Conservation (phyloP, 2,329 filamentous ascomycete genomes). For the Penicillium sp. region DNA sequence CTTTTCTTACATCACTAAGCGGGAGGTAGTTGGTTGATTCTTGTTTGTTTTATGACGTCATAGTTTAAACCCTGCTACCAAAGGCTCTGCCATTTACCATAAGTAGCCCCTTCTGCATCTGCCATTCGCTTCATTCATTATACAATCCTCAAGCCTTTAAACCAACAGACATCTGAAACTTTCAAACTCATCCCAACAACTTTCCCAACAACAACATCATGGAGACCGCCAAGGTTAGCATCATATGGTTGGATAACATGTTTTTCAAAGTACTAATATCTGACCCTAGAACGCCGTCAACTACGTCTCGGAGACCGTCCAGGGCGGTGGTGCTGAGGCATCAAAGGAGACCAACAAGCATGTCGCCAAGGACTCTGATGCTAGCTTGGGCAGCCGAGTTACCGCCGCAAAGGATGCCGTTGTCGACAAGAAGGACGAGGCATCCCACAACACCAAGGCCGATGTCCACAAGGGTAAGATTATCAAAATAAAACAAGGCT, state of each 20-base stretch:
- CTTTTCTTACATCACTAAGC: background rate
- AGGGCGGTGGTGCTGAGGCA: constrained; percentile 56
- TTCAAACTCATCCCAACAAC: background rate
- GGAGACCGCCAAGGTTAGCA: constrained; percentile 11
- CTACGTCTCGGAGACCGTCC: constrained; percentile 65
- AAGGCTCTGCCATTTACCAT: background rate
- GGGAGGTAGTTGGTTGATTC: background rate
- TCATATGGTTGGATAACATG: too few relatives aligned
- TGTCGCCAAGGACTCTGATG: constrained; percentile 62
- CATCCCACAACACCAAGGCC: constrained; percentile 45
- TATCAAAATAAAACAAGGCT: accelerated
- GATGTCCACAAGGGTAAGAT: constrained; percentile 12
- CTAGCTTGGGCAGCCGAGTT: constrained; percentile 53
- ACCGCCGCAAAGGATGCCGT: constrained; percentile 53
- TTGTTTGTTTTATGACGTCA: constrained; percentile 1
- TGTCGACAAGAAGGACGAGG: constrained; percentile 54
- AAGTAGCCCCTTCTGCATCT: background rate
- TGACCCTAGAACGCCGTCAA: constrained; percentile 56
- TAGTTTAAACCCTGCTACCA: background rate
- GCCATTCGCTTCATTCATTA: background rate
- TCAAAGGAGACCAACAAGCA: constrained; percentile 70
- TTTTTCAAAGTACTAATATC: background rate
- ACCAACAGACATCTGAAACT: background rate
- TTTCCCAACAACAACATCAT: background rate
- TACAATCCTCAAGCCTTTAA: background rate